Evolutionary conservation across 1,284 basidiomycete genomes (phyloP).

Genomic region (Erythrobasidium hasegawianum): DNA sequence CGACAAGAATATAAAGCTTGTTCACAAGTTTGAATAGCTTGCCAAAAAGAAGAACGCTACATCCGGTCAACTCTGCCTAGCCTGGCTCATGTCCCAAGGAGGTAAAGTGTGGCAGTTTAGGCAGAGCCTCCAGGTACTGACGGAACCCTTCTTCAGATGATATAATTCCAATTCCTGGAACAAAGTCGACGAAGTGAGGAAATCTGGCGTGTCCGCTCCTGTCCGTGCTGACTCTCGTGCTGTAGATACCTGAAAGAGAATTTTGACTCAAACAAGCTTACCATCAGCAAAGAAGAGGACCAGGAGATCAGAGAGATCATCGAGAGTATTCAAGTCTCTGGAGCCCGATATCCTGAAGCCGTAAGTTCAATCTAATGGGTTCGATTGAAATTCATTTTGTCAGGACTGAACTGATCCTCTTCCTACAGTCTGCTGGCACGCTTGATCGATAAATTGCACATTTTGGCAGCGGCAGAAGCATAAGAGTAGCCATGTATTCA

Average conservation of each 20-base stretch:
- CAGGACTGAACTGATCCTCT: too few relatives aligned
- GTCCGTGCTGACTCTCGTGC: background rate
- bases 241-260: conserved; percentile 16
- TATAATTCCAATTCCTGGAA: conserved; percentile 51
- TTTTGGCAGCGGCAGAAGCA: too few relatives aligned
- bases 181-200: conserved; percentile 34
- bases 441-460: too few relatives aligned
- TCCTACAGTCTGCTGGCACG: too few relatives aligned
- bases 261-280: conserved; percentile 36
- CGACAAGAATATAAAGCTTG: conserved; percentile 56
- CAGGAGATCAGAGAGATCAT: conserved; percentile 38
- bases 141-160: conserved; percentile 37
- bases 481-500: too few relatives aligned
- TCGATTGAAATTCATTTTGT: too few relatives aligned
- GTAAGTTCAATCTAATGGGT: too few relatives aligned
- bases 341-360: conserved; percentile 11
- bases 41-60: conserved; percentile 55
- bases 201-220: background rate
- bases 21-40: conserved; percentile 53
- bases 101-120: conserved; percentile 40
- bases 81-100: conserved; percentile 61
- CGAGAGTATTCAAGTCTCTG: background rate
- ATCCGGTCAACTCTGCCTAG: conserved; percentile 58
- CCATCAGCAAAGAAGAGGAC: conserved; percentile 37
- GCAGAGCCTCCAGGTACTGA: background rate